Evolutionary conservation across 2,329 filamentous ascomycete species (phyloP).

Genomic region (Leptographium wingfieldii): DNA sequence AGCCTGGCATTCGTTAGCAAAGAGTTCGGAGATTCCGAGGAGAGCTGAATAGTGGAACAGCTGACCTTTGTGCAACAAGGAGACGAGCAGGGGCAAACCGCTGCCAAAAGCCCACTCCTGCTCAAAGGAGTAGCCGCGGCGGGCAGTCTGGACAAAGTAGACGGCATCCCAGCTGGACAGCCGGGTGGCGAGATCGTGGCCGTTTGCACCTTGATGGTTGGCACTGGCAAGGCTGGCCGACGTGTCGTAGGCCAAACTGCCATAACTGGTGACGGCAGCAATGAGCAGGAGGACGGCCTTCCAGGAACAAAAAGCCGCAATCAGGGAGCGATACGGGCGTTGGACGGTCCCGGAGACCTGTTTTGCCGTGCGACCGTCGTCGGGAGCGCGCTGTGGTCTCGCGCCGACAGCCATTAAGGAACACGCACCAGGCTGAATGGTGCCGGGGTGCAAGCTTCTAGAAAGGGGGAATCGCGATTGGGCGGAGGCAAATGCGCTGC

Average conservation of each 20-base stretch:
- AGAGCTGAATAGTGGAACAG: neutral
- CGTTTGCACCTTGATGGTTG: slow-evolving; percentile 1
- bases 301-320: slow-evolving; percentile 44
- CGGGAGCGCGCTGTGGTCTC: neutral
- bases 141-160: slow-evolving; percentile 55
- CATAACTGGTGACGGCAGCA: slow-evolving; percentile 33
- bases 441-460: too few relatives aligned
- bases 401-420: neutral
- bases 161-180: slow-evolving; percentile 72
- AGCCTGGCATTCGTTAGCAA: neutral
- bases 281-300: slow-evolving; percentile 54
- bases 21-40: neutral
- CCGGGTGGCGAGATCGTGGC: slow-evolving; percentile 28
- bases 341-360: neutral
- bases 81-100: slow-evolving; percentile 31
- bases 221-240: slow-evolving; percentile 37
- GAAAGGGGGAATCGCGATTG: neutral
- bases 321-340: slow-evolving; percentile 6
- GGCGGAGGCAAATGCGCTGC: neutral
- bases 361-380: neutral
- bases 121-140: slow-evolving; percentile 57
- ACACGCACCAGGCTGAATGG: too few relatives aligned
- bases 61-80: slow-evolving; percentile 21
- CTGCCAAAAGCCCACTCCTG: slow-evolving; percentile 75
- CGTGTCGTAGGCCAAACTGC: slow-evolving; percentile 64